A percentile compares a stretch with the other conserved stretches of the same genome.
Evolutionary conservation across 1,284 basidiomycete genomes (phyloP).

Genomic region (Inonotus hispidus): DNA sequence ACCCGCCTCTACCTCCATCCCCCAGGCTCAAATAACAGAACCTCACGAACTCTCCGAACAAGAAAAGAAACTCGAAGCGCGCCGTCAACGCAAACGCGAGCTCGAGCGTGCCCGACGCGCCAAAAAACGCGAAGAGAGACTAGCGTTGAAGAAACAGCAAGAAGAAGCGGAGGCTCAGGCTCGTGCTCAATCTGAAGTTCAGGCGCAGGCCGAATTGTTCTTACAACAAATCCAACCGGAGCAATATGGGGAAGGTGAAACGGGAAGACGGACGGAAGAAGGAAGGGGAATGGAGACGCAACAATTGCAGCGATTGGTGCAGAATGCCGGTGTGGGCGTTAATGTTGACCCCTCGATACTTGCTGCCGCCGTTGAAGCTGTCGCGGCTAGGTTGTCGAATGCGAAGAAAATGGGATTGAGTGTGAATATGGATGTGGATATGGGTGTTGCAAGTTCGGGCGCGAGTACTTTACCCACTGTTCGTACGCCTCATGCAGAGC

Average conservation of each 20-base stretch:
- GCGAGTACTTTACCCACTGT: background rate
- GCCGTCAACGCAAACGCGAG: slow-evolving; percentile 44
- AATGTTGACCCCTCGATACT: background rate
- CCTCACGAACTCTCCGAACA: slow-evolving; percentile 30
- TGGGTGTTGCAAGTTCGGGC: background rate
- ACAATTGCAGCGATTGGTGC: background rate
- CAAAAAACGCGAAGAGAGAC: slow-evolving; percentile 32
- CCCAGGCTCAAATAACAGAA: background rate
- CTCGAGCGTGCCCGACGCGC: slow-evolving; percentile 47
- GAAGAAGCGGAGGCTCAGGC: slow-evolving; percentile 1
- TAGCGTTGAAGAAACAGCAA: background rate
- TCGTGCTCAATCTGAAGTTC: background rate
- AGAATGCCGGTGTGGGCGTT: background rate
- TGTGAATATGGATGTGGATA: too few relatives aligned
- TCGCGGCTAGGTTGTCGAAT: background rate
- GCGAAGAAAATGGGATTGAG: background rate
- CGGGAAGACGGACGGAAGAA: background rate
- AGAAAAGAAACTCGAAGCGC: slow-evolving; percentile 37
- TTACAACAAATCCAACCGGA: too few relatives aligned
- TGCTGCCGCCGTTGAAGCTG: background rate
- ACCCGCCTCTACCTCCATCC: background rate
- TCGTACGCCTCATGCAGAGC: background rate
- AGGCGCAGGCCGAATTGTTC: too few relatives aligned
- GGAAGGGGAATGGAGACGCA: background rate
- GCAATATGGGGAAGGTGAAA: background rate